Evolutionary conservation across 1,284 basidiomycete genomes (phyloP).

Genomic region (Moesziomyces antarcticus): DNA sequence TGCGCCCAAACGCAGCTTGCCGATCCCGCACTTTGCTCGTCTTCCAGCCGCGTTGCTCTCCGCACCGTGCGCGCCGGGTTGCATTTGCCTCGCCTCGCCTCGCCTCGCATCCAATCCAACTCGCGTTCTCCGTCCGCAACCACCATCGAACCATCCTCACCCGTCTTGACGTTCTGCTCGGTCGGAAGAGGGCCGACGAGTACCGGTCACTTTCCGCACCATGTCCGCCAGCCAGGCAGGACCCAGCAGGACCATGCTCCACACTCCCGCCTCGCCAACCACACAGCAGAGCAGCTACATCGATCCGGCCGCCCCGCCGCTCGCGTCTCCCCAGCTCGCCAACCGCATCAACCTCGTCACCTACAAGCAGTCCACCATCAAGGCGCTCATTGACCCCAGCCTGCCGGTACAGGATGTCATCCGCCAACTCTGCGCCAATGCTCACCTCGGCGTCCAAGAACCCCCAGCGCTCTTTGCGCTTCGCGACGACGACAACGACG

Average conservation of each 20-base stretch:
- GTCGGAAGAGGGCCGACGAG: background rate
- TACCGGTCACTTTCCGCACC: background rate
- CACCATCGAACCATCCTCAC: background rate
- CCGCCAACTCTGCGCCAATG: slow-evolving; percentile 67
- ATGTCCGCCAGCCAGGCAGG: slow-evolving; percentile 22
- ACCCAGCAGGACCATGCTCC: slow-evolving; percentile 14
- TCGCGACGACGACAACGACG: slow-evolving; percentile 82
- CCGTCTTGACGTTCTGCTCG: background rate
- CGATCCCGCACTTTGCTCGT: slow-evolving; percentile 1
- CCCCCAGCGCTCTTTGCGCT: slow-evolving; percentile 83
- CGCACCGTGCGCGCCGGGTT: background rate
- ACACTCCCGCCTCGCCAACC: slow-evolving; percentile 7
- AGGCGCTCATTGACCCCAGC: slow-evolving; percentile 57
- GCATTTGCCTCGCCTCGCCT: slow-evolving; percentile 2
- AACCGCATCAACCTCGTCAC: slow-evolving; percentile 60
- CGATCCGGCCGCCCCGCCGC: slow-evolving; percentile 16
- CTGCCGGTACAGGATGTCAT: slow-evolving; percentile 58
- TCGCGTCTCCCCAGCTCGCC: slow-evolving; percentile 21
- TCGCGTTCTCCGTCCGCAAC: background rate
- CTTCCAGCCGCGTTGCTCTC: background rate
- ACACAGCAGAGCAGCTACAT: slow-evolving; percentile 13
- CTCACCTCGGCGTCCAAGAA: slow-evolving; percentile 81
- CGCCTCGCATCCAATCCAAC: too few relatives aligned
- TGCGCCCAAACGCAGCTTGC: slow-evolving; percentile 15
- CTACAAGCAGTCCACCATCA: slow-evolving; percentile 58